Conservation (phyloP, 306 rosid genomes). For the Gillenia trifoliata region DNA sequence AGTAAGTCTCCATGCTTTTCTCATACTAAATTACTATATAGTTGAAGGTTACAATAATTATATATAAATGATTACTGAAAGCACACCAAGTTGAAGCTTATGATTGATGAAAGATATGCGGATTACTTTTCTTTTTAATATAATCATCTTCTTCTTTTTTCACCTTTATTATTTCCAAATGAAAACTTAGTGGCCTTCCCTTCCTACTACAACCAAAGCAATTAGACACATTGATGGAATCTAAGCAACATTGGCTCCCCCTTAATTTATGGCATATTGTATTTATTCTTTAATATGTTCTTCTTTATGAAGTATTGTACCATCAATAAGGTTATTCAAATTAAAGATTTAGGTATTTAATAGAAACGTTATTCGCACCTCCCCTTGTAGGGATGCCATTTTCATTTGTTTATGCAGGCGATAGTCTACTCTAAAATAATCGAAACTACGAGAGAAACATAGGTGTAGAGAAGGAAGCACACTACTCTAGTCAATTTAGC, state of each 20-base stretch:
- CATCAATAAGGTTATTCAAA: background rate
- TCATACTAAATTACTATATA: slow-evolving; percentile 2
- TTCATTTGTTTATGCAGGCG: background rate
- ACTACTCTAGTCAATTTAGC: too few species aligned
- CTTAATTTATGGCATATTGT: background rate
- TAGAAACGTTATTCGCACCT: background rate
- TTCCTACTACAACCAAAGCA: slow-evolving; percentile 17
- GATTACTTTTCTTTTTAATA: slow-evolving; percentile 10
- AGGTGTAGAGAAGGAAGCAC: too few species aligned
- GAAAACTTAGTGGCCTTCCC: slow-evolving; percentile 17
- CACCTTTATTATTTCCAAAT: slow-evolving; percentile 13
- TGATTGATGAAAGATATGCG: slow-evolving; percentile 10
- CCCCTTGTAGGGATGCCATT: background rate
- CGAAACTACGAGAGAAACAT: too few species aligned
- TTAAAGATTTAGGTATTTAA: background rate
- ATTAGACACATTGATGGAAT: slow-evolving; percentile 26
- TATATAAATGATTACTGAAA: background rate
- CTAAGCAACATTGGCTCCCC: slow-evolving; percentile 19
- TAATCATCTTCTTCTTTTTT: background rate
- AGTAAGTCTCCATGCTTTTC: background rate
- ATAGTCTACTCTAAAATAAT: too few species aligned
- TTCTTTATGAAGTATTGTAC: slow-evolving; percentile 7
- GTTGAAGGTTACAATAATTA: slow-evolving; percentile 17
- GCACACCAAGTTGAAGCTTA: slow-evolving; percentile 24
- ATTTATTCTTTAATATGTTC: background rate